phyloP scores from a whole-genome alignment of 768 basidiomycete species.

The Clavaria fumosa region DNA sequence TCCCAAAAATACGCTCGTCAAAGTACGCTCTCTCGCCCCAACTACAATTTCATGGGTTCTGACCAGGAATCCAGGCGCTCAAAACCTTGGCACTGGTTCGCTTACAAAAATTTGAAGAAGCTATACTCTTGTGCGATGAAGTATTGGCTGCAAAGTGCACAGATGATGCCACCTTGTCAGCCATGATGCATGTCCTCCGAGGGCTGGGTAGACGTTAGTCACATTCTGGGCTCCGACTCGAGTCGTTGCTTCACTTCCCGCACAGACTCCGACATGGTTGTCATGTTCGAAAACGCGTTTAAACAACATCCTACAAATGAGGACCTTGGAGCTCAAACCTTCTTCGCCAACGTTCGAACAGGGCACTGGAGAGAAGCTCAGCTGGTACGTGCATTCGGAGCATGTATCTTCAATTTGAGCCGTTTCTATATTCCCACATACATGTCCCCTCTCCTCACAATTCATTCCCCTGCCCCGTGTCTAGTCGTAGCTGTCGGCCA shows the following conservation, averaged over 20 bases:
- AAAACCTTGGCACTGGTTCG: constrained; percentile 78
- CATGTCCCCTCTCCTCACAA: too few relatives aligned
- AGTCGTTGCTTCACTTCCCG: not conserved
- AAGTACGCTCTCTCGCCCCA: constrained; percentile 26
- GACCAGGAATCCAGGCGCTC: constrained; percentile 35
- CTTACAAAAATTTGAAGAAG: constrained; percentile 75
- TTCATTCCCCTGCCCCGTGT: constrained; percentile 3
- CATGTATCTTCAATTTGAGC: too few relatives aligned
- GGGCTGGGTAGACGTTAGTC: constrained; percentile 64
- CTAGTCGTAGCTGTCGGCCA: not conserved
- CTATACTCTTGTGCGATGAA: constrained; percentile 64
- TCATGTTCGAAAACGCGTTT: constrained; percentile 78
- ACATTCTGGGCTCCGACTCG: constrained; percentile 15
- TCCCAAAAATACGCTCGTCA: constrained; percentile 55
- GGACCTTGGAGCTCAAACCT: constrained; percentile 70
- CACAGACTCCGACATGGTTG: constrained; percentile 57
- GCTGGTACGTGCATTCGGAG: constrained; percentile 36
- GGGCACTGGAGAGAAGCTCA: constrained; percentile 80
- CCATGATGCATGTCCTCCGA: constrained; percentile 74
- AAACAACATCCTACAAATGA: constrained; percentile 70
- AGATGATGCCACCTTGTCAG: constrained; percentile 57
- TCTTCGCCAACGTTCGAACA: constrained; percentile 71
- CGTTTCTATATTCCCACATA: too few relatives aligned
- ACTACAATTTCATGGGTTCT: constrained; percentile 10
- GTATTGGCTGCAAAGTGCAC: constrained; percentile 58